Base-by-base conservation (phyloP, 2,329 filamentous ascomycete genomes). In the Exophiala dermatitidis region DNA sequence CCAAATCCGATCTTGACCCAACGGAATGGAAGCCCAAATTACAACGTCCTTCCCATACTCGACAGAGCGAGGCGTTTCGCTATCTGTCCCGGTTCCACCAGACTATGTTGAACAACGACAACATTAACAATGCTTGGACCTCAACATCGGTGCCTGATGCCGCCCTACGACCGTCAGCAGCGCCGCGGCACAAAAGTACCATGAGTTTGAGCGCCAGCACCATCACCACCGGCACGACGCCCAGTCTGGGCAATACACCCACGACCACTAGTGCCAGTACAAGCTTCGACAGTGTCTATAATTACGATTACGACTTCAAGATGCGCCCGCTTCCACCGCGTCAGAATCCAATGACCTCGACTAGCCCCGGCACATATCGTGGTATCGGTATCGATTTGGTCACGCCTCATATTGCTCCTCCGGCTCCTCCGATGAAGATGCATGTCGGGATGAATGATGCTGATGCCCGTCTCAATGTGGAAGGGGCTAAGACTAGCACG, bases 21-120 rank as follows among this genome's bases (percentile, higher is more conserved):
- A 72, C 72, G 46, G 72, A 75, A 67, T 75, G 73, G 73, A 75
- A 75, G 66, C 73, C 73, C 26, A 69, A 72, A 64, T 68, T 71
- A 72, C 54, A 53, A 34, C 58, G 51, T 52, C 59, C 61, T 38
- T 46, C 64, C 5, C 19, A 19, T 19, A 19, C 19, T 19, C 19
- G 19, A 19, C 63, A 65, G 28, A 72, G 68, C 48, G 72, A 74
- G 34, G 72, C 73, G 28, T 74, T 70, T 66, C 62, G 64, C 34
- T 75, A 72, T 53, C 66, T 75, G 30, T 70, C 71, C 33, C 67
- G 69, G 46, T 75, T 75, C 63, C 71, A 75, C 60, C 57, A 58
- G 40, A 51, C 52, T 40, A 57, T 60, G 7, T 19, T 19, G 19
- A 19, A 19, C 19, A 60, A 49, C 19, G 32, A 19, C 29, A 28